Conservation (phyloP, 2,329 filamentous ascomycete species). For the Meredithiella fracta region DNA sequence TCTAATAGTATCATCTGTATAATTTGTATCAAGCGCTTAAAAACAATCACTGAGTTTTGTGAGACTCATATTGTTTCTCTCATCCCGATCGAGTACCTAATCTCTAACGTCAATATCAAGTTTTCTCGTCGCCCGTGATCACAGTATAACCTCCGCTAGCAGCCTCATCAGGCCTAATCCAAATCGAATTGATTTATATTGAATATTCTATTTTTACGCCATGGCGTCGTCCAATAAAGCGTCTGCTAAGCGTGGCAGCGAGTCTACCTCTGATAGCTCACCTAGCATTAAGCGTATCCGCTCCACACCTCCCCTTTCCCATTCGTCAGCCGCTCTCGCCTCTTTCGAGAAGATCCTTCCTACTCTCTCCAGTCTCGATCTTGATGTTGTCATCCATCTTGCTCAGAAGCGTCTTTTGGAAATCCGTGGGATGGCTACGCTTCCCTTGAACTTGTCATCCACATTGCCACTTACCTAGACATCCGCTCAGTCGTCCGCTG, state of each 20-base stretch:
- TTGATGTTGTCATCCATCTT: background rate
- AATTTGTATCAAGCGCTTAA: too few relatives aligned
- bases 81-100: background rate
- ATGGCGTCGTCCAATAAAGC: too few relatives aligned
- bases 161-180: too few relatives aligned
- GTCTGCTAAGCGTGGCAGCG: background rate
- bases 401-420: background rate
- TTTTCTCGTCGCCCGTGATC: too few relatives aligned
- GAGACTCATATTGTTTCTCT: background rate
- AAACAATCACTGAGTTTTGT: background rate
- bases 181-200: too few relatives aligned
- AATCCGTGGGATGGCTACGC: background rate
- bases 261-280: background rate
- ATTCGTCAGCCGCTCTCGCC: background rate
- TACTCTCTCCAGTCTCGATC: background rate
- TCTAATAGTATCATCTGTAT: too few relatives aligned
- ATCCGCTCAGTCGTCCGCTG: background rate
- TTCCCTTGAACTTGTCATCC: background rate
- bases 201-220: too few relatives aligned
- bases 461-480: slow-evolving; percentile 1
- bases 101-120: background rate
- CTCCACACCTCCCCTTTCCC: background rate
- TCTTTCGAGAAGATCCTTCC: too few relatives aligned
- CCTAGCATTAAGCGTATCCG: background rate
- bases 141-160: too few relatives aligned